Conservation (phyloP, 2,329 filamentous ascomycete species). For the Hypoxylon sp. region DNA sequence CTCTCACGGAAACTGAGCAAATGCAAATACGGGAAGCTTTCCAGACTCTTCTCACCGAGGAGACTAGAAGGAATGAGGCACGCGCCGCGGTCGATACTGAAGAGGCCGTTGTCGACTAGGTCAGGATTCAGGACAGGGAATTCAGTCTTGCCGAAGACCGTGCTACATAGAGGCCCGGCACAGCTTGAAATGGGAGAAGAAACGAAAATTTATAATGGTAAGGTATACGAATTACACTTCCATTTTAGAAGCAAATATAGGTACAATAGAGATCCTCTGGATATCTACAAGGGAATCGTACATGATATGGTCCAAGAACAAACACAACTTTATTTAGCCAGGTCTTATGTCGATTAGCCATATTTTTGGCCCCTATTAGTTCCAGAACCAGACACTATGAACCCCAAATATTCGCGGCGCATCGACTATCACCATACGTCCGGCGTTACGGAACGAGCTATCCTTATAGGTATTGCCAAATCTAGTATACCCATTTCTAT, state of each 20-base stretch:
- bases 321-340: not conserved
- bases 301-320: not conserved
- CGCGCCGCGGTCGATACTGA: not conserved
- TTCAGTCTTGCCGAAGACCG: not conserved
- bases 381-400: not conserved
- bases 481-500: not conserved
- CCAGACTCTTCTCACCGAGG: slow-evolving; percentile 53
- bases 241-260: not conserved
- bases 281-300: not conserved
- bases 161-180: not conserved
- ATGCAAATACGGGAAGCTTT: slow-evolving; percentile 58
- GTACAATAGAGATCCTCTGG: not conserved
- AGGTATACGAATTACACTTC: not conserved
- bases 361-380: not conserved
- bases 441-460: not conserved
- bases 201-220: not conserved
- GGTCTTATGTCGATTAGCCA: not conserved
- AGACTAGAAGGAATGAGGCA: slow-evolving; percentile 32
- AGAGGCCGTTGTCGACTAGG: slow-evolving; percentile 26
- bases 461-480: not conserved
- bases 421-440: not conserved
- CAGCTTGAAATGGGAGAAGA: not conserved
- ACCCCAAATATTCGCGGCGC: not conserved
- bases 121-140: not conserved
- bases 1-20: slow-evolving; percentile 62